Evolutionary conservation across 805 yeast genomes (phyloP).

Genomic region (Hanseniaspora singularis): DNA sequence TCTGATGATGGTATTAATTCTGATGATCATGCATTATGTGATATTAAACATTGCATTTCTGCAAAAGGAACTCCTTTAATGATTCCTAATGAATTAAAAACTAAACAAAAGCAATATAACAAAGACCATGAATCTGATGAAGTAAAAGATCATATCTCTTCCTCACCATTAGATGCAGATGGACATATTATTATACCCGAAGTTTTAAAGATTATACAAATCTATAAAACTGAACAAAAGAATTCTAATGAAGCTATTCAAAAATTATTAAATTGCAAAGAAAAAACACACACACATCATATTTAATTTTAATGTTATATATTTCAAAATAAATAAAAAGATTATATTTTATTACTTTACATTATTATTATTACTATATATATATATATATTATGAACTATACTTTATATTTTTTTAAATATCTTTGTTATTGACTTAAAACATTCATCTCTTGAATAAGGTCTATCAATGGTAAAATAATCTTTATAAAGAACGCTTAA

Average conservation of each 20-base stretch:
- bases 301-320: background rate
- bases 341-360: background rate
- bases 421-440: background rate
- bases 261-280: background rate
- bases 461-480: background rate
- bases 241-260: background rate
- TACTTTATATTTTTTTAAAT: background rate
- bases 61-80: slow-evolving; percentile 5
- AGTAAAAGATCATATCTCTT: background rate
- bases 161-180: slow-evolving; percentile 6
- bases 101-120: background rate
- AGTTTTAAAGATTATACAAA: background rate
- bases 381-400: background rate
- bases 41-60: background rate
- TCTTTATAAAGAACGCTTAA: background rate
- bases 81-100: slow-evolving; percentile 1
- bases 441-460: slow-evolving; percentile 4
- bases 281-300: slow-evolving; percentile 8
- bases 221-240: slow-evolving; percentile 1
- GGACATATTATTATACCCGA: slow-evolving; percentile 8
- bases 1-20: too few relatives aligned
- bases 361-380: too few relatives aligned
- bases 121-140: background rate
- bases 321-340: background rate
- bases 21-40: background rate